phyloP scores from a whole-genome alignment of 106 monocot species.

The Ottelia alismoides region DNA sequence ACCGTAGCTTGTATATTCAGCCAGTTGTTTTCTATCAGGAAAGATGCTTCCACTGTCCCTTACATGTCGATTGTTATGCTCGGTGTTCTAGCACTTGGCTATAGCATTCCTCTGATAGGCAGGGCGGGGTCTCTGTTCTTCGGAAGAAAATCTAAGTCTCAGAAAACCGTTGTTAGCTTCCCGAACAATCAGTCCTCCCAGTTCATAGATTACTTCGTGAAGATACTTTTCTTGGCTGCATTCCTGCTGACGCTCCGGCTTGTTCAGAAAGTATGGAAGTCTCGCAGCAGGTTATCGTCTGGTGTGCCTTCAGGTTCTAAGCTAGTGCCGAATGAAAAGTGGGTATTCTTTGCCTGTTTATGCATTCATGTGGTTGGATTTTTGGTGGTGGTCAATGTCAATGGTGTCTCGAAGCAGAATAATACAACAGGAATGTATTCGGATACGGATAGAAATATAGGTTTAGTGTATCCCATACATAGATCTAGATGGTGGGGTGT shows the following conservation, averaged over 20 bases:
- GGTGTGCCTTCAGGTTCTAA: slow-evolving; percentile 30
- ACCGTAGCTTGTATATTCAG: slow-evolving; percentile 29
- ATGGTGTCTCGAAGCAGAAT: too few relatives aligned
- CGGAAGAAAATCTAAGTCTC: slow-evolving; percentile 13
- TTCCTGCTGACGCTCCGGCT: slow-evolving; percentile 54
- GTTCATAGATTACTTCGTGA: slow-evolving; percentile 36
- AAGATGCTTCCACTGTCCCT: slow-evolving; percentile 13
- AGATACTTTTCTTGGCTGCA: slow-evolving; percentile 34
- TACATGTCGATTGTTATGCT: slow-evolving; percentile 54
- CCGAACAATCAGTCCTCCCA: slow-evolving; percentile 24
- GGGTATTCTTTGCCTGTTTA: slow-evolving; percentile 28
- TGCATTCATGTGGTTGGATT: slow-evolving; percentile 31
- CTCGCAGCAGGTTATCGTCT: slow-evolving; percentile 46
- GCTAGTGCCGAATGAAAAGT: slow-evolving; percentile 46
- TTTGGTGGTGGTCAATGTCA: slow-evolving; percentile 20
- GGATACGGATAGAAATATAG: slow-evolving; percentile 1
- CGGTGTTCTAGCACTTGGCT: slow-evolving; percentile 52
- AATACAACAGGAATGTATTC: too few relatives aligned
- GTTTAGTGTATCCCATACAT: slow-evolving; percentile 6
- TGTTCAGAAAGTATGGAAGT: slow-evolving; percentile 55
- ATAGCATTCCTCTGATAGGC: slow-evolving; percentile 53
- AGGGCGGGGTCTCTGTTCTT: slow-evolving; percentile 53
- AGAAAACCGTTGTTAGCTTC: slow-evolving; percentile 13
- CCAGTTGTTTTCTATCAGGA: slow-evolving; percentile 40
- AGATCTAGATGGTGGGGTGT: slow-evolving; percentile 30